phyloP scores from a whole-genome alignment of 2,329 filamentous ascomycete genomes.

The Penicillium sp. region DNA sequence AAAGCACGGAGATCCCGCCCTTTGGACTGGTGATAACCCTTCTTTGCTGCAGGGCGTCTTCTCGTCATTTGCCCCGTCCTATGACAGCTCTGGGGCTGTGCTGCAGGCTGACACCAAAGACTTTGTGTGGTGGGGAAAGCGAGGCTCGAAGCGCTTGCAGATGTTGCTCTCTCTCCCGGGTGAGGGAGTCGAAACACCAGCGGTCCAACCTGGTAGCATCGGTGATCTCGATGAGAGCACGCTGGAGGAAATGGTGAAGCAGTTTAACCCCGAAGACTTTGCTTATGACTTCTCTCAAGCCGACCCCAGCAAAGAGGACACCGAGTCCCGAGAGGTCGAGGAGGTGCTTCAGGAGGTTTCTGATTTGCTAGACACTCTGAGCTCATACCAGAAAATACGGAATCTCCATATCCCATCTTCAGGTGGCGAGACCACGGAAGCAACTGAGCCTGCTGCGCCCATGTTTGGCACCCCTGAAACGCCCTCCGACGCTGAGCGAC shows the following conservation, averaged over 20 bases:
- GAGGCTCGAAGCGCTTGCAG: slow-evolving; percentile 41
- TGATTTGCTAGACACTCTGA: slow-evolving; percentile 61
- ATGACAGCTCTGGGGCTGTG: slow-evolving; percentile 48
- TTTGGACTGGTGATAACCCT: slow-evolving; percentile 35
- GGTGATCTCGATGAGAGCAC: slow-evolving; percentile 41
- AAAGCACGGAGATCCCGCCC: slow-evolving; percentile 30
- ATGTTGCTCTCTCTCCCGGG: slow-evolving; percentile 36
- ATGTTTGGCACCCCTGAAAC: slow-evolving; percentile 47
- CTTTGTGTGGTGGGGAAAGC: slow-evolving; percentile 49
- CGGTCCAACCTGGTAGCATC: slow-evolving; percentile 31
- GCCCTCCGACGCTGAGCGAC: slow-evolving; percentile 58
- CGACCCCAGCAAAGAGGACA: slow-evolving; percentile 34
- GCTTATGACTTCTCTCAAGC: slow-evolving; percentile 24
- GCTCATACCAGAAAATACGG: slow-evolving; percentile 63
- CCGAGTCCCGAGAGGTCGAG: slow-evolving; percentile 49
- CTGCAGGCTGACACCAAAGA: slow-evolving; percentile 46
- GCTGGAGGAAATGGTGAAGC: slow-evolving; percentile 46
- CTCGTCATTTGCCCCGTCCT: slow-evolving; percentile 52
- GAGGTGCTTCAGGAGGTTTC: slow-evolving; percentile 60
- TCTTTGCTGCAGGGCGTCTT: slow-evolving; percentile 47
- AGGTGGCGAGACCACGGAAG: slow-evolving; percentile 34
- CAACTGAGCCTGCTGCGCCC: slow-evolving; percentile 25
- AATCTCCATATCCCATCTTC: slow-evolving; percentile 44
- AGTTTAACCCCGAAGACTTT: slow-evolving; percentile 42
- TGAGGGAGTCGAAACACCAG: slow-evolving; percentile 23